A percentile compares a stretch with the other conserved stretches of the same genome.
Conservation (phyloP, 108 stramenopile species). For the Heterococcus sp. region DNA sequence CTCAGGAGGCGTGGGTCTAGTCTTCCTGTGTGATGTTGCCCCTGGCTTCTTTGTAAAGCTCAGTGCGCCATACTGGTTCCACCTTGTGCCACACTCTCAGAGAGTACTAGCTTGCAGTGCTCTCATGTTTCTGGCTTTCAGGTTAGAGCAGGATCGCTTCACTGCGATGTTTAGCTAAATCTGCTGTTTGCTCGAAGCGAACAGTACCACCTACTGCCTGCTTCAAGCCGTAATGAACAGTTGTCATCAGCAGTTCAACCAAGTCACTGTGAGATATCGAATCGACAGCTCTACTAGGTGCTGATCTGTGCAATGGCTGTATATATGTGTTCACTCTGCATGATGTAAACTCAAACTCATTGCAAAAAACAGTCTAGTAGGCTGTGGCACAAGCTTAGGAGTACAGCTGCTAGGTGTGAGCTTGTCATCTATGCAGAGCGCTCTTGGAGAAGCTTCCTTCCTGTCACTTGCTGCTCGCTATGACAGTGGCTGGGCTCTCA, state of each 20-base stretch:
- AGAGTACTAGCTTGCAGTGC: constrained; percentile 28
- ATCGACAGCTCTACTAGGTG: too few relatives aligned
- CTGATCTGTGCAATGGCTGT: too few relatives aligned
- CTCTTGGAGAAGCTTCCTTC: constrained; percentile 78
- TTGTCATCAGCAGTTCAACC: too few relatives aligned
- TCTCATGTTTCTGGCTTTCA: constrained; percentile 22
- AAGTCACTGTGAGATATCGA: too few relatives aligned
- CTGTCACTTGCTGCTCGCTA: constrained; percentile 67
- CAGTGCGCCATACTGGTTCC: constrained; percentile 50
- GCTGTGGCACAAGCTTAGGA: constrained; percentile 13
- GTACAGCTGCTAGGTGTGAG: constrained; percentile 67
- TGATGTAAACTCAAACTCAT: too few relatives aligned
- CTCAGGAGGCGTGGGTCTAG: constrained; percentile 66
- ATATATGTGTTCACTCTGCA: too few relatives aligned
- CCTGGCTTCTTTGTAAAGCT: constrained; percentile 38
- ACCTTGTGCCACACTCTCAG: constrained; percentile 30
- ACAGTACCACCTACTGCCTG: too few relatives aligned
- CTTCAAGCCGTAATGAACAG: too few relatives aligned
- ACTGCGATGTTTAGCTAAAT: too few relatives aligned
- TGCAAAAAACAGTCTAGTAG: constrained; percentile 1
- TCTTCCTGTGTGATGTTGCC: constrained; percentile 66
- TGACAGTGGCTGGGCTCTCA: constrained; percentile 34
- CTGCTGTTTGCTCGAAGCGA: too few relatives aligned
- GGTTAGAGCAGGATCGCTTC: constrained; percentile 18
- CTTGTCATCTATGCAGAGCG: constrained; percentile 63